Evolutionary conservation across 768 basidiomycete genomes (phyloP), one percentile per base, ranked within the genome.

Genomic region (Trametes sanguinea): DNA sequence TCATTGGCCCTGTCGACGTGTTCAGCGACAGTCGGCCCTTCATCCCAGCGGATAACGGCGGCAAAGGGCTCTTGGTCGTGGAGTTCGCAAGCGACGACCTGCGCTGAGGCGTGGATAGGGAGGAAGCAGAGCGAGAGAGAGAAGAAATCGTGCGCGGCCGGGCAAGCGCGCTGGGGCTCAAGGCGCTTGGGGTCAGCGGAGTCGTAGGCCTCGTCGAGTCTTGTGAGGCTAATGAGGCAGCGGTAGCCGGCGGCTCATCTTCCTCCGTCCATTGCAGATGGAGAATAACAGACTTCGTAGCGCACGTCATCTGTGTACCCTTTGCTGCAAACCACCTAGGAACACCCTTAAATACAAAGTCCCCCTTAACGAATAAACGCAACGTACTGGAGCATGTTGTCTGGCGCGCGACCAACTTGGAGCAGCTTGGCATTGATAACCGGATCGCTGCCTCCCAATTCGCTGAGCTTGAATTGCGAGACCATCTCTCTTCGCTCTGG

Each of bases 261-360:
- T 81, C 83, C 72, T 93, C 90, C 62, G 88, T 87, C 92, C 92
- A 94, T 72, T 93, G 90, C 2, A 94, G 75, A 68, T 94, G 92
- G 43, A 94, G 72, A 58, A 94, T 92, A 17, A 94, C 79, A 2
- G 89, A 91, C 74, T 94, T 94, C 0, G 92, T 94, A 1, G 92
- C 92, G 67, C 92, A 94, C 92, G 94, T 95, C 88, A 95, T 94
- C 70, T 92, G 90, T 4, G 86, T 84, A 0, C 92, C 93, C 66
- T 94, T 92, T 1, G 93, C 92, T 6, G 92, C 92, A 71, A 95
- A 94, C 92, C 92, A 94, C 67, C 86, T 87, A 58, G 32, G 42
- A 46, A 47, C n/a, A 17, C 16, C 22, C 22, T 22, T 22, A 22
- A 22, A 22, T 22, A 22, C 22, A 22, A 22, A 22, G 22, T 22